Evolutionary conservation across 129 eudicot genomes (phyloP).

Genomic region (Helianthus tuberosus): DNA sequence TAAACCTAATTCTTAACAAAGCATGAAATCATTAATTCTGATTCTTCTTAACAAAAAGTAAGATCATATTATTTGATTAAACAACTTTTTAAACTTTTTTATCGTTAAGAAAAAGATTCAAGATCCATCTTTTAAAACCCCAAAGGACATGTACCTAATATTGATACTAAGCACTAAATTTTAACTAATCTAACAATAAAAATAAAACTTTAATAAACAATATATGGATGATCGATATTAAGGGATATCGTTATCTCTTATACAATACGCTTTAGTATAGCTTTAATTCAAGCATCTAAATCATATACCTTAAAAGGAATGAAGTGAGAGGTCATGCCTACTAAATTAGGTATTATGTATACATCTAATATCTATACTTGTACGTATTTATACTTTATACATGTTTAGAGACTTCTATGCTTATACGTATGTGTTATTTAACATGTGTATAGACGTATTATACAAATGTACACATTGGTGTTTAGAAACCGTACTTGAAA

Average conservation of each 20-base stretch:
- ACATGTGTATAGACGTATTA: slow-evolving; percentile 17
- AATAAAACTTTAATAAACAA: neutral
- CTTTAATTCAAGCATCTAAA: slow-evolving; percentile 28
- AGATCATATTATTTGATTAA: neutral
- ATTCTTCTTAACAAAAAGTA: neutral
- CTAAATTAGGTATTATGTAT: slow-evolving; percentile 6
- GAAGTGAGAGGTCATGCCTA: slow-evolving; percentile 19
- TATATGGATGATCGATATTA: neutral
- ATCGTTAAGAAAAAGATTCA: neutral
- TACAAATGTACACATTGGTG: slow-evolving; percentile 20
- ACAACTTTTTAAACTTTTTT: neutral
- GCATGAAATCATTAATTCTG: neutral
- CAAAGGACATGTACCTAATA: neutral
- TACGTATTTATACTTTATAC: slow-evolving; percentile 23
- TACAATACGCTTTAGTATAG: slow-evolving; percentile 7
- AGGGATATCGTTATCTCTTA: slow-evolving; percentile 2
- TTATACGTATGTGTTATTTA: neutral
- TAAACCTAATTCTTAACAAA: neutral
- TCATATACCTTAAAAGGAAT: slow-evolving; percentile 30
- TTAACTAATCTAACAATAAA: neutral
- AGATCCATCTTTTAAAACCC: no score
- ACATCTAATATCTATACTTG: slow-evolving; percentile 9
- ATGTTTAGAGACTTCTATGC: slow-evolving; percentile 7
- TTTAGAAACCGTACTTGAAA: neutral
- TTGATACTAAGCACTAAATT: neutral